Evolutionary conservation across 2,329 filamentous ascomycete genomes (phyloP), one percentile per base, ranked within the genome.

Genomic region (Hyphodiscus sp.): DNA sequence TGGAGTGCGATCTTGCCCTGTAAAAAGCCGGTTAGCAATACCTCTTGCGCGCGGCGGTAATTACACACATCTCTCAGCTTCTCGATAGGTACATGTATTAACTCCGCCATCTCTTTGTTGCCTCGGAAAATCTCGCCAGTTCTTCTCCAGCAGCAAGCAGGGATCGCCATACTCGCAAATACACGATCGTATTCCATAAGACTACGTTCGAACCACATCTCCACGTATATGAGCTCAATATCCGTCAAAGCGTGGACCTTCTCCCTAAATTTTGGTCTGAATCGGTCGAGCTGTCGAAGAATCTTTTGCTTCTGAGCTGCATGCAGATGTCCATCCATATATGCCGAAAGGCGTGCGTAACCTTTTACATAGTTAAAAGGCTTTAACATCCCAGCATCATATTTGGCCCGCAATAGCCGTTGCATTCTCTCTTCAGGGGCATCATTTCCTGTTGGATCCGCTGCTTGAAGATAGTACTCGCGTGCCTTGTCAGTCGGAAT

Each of bases 301-400:
- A 99, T 96, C 73, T 95, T 94, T 64, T 95, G 87, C 58, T 94
- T 91, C 19, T 89, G 94, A 16, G 81, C 76, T 20, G 87, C 81
- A 50, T 89, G 84, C 68, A 97, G 86, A 67, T 97, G 86, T 55
- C 85, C 83, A 65, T 96, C 91, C 78, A 99, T 91, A 69, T 96
- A 99, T 58, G 86, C 84, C 58, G 91, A 89, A 47, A 99, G 76
- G 30, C 91, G 82, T 11, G 90, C 87, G 70, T 99, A 99, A 13
- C 94, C 94, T 66, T 95, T 95, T 63, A 97, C 89, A 70, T 99
- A 99, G 73, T 97, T 97, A 78, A 99, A 99, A 1, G 94, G 94
- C 67, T 91, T 94, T 54, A 99, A 76, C 65, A 99, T 78, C 1
- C 94, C 94, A 0, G 94, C 94, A 62, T 97, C 91, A 71, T 96